Base-by-base conservation (phyloP, 1,139 yeast genomes). In the Yarrowia galli region DNA sequence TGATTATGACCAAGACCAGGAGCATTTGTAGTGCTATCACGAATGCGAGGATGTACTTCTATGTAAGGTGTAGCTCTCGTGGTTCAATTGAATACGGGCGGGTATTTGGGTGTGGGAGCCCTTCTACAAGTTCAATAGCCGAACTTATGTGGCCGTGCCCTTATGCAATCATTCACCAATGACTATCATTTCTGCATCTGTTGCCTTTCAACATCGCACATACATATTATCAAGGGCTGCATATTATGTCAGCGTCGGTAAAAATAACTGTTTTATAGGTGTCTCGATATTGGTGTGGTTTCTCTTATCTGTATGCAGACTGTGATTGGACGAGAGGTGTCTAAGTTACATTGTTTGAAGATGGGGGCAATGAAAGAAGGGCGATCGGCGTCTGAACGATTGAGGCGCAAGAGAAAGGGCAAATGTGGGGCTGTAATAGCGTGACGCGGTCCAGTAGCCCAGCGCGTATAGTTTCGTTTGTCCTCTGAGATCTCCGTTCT, bases 271-370 rank as follows among this genome's bases (percentile, higher is more conserved):
- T 13, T 20, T 43, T 20, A 43, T 20, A 23, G 20, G n/a, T 18
- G 51, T 16, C 32, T 22, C 25, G n/a, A 43, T 49, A 8, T 18
- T n/a, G 23, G 54, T 32, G 38, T 6, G 10, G 40, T 22, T 35
- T 46, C n/a, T 38, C 60, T 53, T 53, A 53, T 53, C 60, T 36
- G 60, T 53, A 53, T 53, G 60, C 45, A 36, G 10, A 4, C 32
- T 53, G 35, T 53, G 60, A 53, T 53, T 53, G 60, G 60, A 9
- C 7, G 60, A 22, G 32, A 3, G 4, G 23, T 1, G 38, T 49
- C 56, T 35, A 49, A 32, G 40, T 32, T 49, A 18, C 40, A 7
- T 18, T 32, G 25, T 8, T 12, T 18, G 54, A 28, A 51, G 45
- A 36, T 22, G 60, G 13, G n/a, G 60, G 60, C 43, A 53, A 38